Base-by-base conservation (phyloP, 495 filamentous ascomycete species). In the Penicillium dipodomyicola region DNA sequence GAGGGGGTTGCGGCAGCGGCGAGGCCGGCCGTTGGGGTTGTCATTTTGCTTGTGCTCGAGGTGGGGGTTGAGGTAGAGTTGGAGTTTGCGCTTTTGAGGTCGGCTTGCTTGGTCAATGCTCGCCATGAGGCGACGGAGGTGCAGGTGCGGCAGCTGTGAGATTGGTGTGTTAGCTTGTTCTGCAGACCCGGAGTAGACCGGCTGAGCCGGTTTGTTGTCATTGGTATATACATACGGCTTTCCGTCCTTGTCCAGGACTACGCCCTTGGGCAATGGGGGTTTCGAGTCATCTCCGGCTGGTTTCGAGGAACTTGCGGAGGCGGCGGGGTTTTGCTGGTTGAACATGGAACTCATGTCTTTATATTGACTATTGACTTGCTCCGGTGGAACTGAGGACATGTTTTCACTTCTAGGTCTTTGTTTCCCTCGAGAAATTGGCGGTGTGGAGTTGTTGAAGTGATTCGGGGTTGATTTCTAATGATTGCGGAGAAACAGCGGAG, bases 161-260 rank as follows among this genome's bases (percentile, higher is more conserved):
- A 67, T 53, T 58, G 54, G 27, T 17, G n/a, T 52, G 12, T 50
- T 57, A 32, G 22, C 42, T 35, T 50, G 41, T 14, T n/a, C 7
- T 51, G 5, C 15, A 35, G 4, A 11, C 42, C 25, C 5, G 6
- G 11, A 17, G 33, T 15, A 35, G 33, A 40, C 4, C n/a, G 35
- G 15, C 0, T 4, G 23, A 4, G 1, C 5, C 4, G 2, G 22
- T n/a, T 5, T 25, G 33, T 0, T 27, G 1, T 4, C 27, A 43
- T 15, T 12, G 20, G 35, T 39, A 39, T 4, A 9, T 49, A 71
- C 90, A 73, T 79, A 97, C 94, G 93, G 94, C 75, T 97, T 97
- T 44, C 94, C 94, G 78, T 98, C 90, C 62, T 92, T 90, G 43
- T 87, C 94, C 39, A 97, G 76, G 4, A 96, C 82, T 7, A 96